These are phyloP conservation scores for Kluyveromyces lactis DNA, from an alignment of 805 yeast species.

Conservation along the genomic window DNA sequence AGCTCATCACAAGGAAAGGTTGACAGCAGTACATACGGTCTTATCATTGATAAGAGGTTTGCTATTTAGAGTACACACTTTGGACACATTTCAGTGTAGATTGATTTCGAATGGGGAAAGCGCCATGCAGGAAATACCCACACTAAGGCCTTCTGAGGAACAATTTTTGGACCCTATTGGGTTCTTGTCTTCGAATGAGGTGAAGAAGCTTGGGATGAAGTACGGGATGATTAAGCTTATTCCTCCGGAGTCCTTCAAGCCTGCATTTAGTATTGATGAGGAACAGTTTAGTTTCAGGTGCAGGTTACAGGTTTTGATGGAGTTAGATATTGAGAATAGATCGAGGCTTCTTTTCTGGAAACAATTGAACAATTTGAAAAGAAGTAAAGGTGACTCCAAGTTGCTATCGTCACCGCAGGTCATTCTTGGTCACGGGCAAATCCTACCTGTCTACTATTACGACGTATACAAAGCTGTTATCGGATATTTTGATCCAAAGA, in stretches of 20 bases:
- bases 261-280: conserved; percentile 46
- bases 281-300: conserved; percentile 55
- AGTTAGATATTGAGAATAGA: conserved; percentile 54
- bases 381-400: conserved; percentile 5
- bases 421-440: too few species aligned
- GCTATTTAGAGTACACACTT: too few species aligned
- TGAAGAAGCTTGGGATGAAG: conserved; percentile 37
- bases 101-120: too few species aligned
- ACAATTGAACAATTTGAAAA: conserved; percentile 49
- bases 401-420: conserved; percentile 5
- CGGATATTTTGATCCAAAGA: conserved; percentile 9
- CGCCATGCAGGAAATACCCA: conserved; percentile 37
- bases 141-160: conserved; percentile 42
- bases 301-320: conserved; percentile 57
- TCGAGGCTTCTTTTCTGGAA: conserved; percentile 53
- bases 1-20: too few species aligned
- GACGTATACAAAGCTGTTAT: conserved; percentile 33
- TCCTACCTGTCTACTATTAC: conserved; percentile 24
- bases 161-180: conserved; percentile 58
- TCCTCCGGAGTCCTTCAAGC: conserved; percentile 48
- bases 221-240: conserved; percentile 72
- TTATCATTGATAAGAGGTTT: too few species aligned
- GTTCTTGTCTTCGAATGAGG: conserved; percentile 48
- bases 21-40: too few species aligned
- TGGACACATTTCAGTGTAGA: too few species aligned